A percentile compares a stretch with the other conserved stretches of the same genome.
Evolutionary conservation across 2,329 filamentous ascomycete genomes (phyloP).

Genomic region (Neonectria faginata): DNA sequence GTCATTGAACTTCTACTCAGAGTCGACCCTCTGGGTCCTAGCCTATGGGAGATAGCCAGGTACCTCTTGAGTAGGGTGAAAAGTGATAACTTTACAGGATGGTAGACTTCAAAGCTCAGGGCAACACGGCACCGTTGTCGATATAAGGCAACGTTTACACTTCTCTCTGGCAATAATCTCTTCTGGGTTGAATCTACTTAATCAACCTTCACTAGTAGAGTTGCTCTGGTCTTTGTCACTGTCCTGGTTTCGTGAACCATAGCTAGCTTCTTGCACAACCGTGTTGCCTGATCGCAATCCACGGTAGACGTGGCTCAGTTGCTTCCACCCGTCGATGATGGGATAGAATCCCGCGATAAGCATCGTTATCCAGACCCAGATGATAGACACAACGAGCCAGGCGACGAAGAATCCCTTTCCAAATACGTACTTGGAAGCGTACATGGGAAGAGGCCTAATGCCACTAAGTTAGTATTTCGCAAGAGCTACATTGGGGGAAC

Average conservation of each 20-base stretch:
- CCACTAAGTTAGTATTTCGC: neutral
- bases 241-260: slow-evolving; percentile 7
- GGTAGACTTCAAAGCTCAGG: too few relatives aligned
- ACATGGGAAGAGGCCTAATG: slow-evolving; percentile 63
- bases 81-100: too few relatives aligned
- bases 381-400: slow-evolving; percentile 63
- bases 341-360: slow-evolving; percentile 63
- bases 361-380: slow-evolving; percentile 66
- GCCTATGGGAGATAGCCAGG: too few relatives aligned
- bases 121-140: too few relatives aligned
- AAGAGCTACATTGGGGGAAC: neutral
- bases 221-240: slow-evolving; percentile 11
- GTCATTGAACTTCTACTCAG: too few relatives aligned
- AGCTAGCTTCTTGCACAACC: neutral
- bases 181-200: neutral
- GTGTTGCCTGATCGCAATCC: slow-evolving; percentile 19
- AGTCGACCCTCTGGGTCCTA: too few relatives aligned
- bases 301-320: slow-evolving; percentile 37
- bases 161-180: neutral
- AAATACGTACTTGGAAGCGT: slow-evolving; percentile 63
- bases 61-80: too few relatives aligned
- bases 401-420: slow-evolving; percentile 60
- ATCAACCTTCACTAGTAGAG: slow-evolving; percentile 9
- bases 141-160: too few relatives aligned
- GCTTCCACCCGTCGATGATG: slow-evolving; percentile 57